These are phyloP conservation scores for Suillus lakei DNA, from an alignment of 768 basidiomycete species.

Conservation along the genomic window DNA sequence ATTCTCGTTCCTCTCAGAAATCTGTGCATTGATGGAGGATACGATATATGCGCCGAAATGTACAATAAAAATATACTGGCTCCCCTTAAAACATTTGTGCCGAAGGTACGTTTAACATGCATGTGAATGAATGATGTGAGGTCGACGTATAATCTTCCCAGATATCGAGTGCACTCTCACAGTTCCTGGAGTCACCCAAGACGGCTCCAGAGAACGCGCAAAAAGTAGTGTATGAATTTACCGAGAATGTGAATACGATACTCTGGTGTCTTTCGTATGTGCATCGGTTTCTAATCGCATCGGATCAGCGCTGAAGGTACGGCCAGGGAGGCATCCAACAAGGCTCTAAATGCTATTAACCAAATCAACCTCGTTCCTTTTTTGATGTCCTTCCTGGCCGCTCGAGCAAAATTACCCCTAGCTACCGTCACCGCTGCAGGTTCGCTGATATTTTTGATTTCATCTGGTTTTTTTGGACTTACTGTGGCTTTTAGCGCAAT, in stretches of 20 bases:
- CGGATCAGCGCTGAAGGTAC: constrained; percentile 22
- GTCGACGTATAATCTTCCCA: constrained; percentile 31
- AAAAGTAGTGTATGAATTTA: constrained; percentile 82
- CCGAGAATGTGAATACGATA: constrained; percentile 91
- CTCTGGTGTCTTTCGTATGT: constrained; percentile 96
- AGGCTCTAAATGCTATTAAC: constrained; percentile 88
- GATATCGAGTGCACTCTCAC: constrained; percentile 76
- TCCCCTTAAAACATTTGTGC: constrained; percentile 74
- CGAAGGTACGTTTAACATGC: constrained; percentile 57
- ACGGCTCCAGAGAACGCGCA: constrained; percentile 70
- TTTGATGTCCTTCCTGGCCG: constrained; percentile 86
- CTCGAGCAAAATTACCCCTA: constrained; percentile 69
- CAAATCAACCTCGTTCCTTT: constrained; percentile 79
- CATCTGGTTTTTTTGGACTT: not conserved
- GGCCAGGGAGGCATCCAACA: constrained; percentile 87
- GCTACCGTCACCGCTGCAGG: constrained; percentile 82
- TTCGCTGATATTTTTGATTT: constrained; percentile 34
- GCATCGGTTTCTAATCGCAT: constrained; percentile 4
- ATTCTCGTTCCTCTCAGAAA: constrained; percentile 57
- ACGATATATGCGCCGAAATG: constrained; percentile 96
- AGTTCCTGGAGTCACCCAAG: constrained; percentile 65
- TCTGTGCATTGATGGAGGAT: constrained; percentile 92
- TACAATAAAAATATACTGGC: constrained; percentile 93
- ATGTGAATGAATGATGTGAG: not conserved
- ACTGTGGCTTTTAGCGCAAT: constrained; percentile 64